These are phyloP conservation scores for Sedum album DNA, from an alignment of 164 flowering plant species.

Conservation along the genomic window DNA sequence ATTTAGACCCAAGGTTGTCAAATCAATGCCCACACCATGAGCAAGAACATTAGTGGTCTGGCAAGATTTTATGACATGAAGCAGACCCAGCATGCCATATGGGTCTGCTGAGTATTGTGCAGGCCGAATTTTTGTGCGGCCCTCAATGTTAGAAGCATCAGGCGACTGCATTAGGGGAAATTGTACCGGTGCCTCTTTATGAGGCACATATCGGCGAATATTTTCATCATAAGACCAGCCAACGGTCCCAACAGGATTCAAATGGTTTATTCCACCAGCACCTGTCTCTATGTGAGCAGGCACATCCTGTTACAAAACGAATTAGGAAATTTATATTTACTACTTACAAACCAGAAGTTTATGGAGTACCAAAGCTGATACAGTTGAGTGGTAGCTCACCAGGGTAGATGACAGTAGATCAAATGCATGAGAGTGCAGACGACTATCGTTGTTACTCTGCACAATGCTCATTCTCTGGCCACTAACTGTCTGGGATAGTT, in stretches of 20 bases:
- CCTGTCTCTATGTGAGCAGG: not conserved
- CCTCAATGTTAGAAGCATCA: conserved; percentile 19
- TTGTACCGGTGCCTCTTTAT: conserved; percentile 20
- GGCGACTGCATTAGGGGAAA: conserved; percentile 11
- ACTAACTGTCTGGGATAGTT: conserved; percentile 21
- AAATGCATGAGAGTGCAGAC: conserved; percentile 19
- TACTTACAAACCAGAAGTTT: not conserved
- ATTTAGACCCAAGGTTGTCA: conserved; percentile 33
- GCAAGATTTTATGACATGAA: conserved; percentile 19
- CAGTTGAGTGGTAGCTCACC: conserved; percentile 11
- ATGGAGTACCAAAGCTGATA: not conserved
- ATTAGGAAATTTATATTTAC: not conserved
- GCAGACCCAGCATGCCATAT: conserved; percentile 31
- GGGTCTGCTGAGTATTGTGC: conserved; percentile 13
- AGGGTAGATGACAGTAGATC: conserved; percentile 13
- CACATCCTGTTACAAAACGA: not conserved
- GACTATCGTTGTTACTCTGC: conserved; percentile 17
- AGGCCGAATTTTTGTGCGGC: conserved; percentile 13
- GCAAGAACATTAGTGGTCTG: conserved; percentile 16
- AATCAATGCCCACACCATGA: conserved; percentile 33
- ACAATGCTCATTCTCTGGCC: conserved; percentile 15
- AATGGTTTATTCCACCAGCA: conserved; percentile 11
- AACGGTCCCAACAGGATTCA: conserved; percentile 17
- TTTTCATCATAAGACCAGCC: conserved; percentile 17
- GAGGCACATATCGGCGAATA: conserved; percentile 22